These are phyloP conservation scores for Euphorbia celastroides DNA, from an alignment of 441 rosid species.

Conservation along the genomic window DNA sequence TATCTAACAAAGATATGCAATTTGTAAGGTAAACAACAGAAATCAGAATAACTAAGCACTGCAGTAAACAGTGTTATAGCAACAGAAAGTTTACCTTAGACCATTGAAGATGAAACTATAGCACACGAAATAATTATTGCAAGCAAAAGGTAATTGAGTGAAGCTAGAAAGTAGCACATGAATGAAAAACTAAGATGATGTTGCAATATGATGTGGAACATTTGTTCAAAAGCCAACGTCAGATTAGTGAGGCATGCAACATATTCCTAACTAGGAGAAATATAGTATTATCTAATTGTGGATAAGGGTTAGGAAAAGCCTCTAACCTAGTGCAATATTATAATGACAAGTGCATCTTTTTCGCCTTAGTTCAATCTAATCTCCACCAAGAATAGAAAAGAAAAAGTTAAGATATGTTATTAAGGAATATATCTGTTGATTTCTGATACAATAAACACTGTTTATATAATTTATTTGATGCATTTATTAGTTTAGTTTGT, in stretches of 20 bases:
- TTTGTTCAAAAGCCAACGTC: not conserved
- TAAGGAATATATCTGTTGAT: not conserved
- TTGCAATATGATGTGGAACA: too few relatives aligned
- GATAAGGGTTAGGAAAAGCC: not conserved
- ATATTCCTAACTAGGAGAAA: not conserved
- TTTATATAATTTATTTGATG: not conserved
- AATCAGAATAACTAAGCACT: not conserved
- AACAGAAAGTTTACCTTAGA: not conserved
- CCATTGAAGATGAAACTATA: not conserved
- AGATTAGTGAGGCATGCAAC: not conserved
- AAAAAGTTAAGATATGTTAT: too few relatives aligned
- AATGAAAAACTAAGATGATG: not conserved
- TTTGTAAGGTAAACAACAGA: not conserved
- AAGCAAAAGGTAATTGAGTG: too few relatives aligned
- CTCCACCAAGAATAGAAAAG: not conserved
- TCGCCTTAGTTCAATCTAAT: not conserved
- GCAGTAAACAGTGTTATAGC: not conserved
- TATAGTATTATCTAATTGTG: not conserved
- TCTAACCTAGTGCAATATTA: not conserved
- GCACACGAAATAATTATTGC: too few relatives aligned
- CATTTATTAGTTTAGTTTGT: too few relatives aligned
- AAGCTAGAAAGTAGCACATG: constrained; percentile 3
- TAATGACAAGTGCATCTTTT: not conserved
- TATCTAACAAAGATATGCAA: not conserved
- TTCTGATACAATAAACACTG: not conserved